phyloP scores from a whole-genome alignment of 2,329 filamentous ascomycete genomes.

The Falciphora oryzae region DNA sequence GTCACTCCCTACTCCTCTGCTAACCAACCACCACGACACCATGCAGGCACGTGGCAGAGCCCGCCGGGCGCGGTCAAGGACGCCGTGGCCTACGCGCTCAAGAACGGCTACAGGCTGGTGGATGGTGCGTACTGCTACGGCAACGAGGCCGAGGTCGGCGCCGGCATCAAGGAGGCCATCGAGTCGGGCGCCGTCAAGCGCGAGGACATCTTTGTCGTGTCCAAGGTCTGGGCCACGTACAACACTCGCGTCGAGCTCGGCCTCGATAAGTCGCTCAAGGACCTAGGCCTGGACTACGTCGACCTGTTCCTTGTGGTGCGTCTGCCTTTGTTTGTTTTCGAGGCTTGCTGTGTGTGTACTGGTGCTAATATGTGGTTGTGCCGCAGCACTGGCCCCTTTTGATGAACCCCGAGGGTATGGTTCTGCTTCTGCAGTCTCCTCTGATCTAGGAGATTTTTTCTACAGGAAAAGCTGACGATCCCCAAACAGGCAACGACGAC shows the following conservation, averaged over 20 bases:
- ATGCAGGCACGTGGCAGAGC: slow-evolving; percentile 59
- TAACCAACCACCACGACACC: not conserved
- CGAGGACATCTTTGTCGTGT: slow-evolving; percentile 76
- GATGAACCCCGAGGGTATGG: slow-evolving; percentile 66
- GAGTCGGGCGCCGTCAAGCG: slow-evolving; percentile 62
- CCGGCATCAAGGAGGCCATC: slow-evolving; percentile 69
- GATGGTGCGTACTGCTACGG: slow-evolving; percentile 73
- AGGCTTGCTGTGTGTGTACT: not conserved
- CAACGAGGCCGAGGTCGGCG: slow-evolving; percentile 79
- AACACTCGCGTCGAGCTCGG: slow-evolving; percentile 63
- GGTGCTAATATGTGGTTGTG: not conserved
- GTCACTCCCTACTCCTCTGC: slow-evolving; percentile 7
- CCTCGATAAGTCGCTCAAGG: slow-evolving; percentile 66
- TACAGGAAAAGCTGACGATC: not conserved
- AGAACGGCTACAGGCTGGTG: slow-evolving; percentile 53
- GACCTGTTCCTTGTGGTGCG: slow-evolving; percentile 67
- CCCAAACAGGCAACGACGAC: slow-evolving; percentile 54
- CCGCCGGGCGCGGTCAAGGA: slow-evolving; percentile 50
- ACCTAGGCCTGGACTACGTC: slow-evolving; percentile 72
- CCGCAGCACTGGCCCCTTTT: slow-evolving; percentile 71
- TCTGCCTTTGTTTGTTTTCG: slow-evolving; percentile 12
- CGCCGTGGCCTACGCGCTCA: slow-evolving; percentile 54
- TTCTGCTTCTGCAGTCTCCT: not conserved
- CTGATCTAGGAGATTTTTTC: too few relatives aligned
- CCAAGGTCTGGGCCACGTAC: slow-evolving; percentile 81